phyloP scores from a whole-genome alignment of 441 rosid genomes.

The Daphne laureola region DNA sequence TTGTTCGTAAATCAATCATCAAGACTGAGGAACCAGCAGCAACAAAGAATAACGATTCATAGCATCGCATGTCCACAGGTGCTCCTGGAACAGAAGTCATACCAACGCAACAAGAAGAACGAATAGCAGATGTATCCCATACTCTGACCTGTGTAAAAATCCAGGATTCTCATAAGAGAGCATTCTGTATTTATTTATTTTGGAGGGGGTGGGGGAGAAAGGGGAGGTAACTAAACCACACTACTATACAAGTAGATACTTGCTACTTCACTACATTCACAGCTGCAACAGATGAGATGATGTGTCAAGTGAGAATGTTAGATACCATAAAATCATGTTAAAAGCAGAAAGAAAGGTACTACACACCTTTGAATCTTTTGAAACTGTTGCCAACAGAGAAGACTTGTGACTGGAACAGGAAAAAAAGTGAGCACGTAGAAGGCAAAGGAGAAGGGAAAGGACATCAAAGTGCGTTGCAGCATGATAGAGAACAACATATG shows the following conservation, averaged over 20 bases:
- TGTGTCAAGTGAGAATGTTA: too few relatives aligned
- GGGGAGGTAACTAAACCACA: too few relatives aligned
- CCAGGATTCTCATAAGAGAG: not conserved
- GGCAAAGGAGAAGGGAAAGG: too few relatives aligned
- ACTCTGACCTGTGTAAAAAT: slow-evolving; percentile 39
- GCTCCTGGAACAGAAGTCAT: slow-evolving; percentile 45
- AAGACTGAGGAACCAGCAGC: slow-evolving; percentile 54
- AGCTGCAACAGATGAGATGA: too few relatives aligned
- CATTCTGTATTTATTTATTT: not conserved
- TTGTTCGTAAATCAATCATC: slow-evolving; percentile 55
- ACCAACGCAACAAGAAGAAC: slow-evolving; percentile 67
- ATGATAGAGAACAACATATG: too few relatives aligned
- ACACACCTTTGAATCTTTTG: slow-evolving; percentile 59
- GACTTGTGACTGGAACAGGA: slow-evolving; percentile 36
- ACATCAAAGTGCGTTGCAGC: too few relatives aligned
- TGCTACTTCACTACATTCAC: too few relatives aligned
- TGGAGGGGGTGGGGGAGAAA: too few relatives aligned
- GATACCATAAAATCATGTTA: too few relatives aligned
- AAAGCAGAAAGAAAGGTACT: not conserved
- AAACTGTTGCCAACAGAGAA: slow-evolving; percentile 48
- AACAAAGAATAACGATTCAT: slow-evolving; percentile 51
- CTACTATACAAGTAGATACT: too few relatives aligned
- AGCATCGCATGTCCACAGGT: slow-evolving; percentile 47
- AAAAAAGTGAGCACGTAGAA: not conserved
- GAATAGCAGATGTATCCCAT: slow-evolving; percentile 56